phyloP scores from a whole-genome alignment of 2,329 filamentous ascomycete genomes.

The Huntiella bhutanensis region DNA sequence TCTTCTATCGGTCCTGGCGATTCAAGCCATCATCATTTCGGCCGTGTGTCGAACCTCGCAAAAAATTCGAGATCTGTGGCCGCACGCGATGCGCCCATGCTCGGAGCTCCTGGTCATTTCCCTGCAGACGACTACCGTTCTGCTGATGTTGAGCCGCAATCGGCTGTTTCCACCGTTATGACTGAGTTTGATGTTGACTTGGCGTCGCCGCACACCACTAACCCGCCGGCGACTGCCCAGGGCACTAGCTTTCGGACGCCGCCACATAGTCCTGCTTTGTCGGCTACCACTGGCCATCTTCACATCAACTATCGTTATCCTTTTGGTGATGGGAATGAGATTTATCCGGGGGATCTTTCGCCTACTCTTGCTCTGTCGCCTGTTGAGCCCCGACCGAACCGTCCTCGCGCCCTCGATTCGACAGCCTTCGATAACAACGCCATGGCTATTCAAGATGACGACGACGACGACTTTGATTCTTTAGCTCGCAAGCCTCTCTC shows the following conservation, averaged over 20 bases:
- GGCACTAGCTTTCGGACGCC: not conserved
- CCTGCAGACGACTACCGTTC: slow-evolving; percentile 21
- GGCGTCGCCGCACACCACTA: slow-evolving; percentile 1
- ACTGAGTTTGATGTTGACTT: slow-evolving; percentile 51
- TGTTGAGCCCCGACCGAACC: slow-evolving; percentile 3
- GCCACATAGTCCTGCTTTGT: not conserved
- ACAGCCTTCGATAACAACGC: slow-evolving; percentile 11
- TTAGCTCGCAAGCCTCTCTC: not conserved
- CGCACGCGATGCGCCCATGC: slow-evolving; percentile 9
- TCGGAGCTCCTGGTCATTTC: slow-evolving; percentile 41
- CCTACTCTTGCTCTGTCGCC: slow-evolving; percentile 10
- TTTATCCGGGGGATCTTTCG: slow-evolving; percentile 8
- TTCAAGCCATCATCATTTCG: not conserved
- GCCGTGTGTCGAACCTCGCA: not conserved
- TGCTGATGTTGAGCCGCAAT: slow-evolving; percentile 18
- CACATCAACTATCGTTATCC: slow-evolving; percentile 11
- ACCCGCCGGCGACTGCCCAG: slow-evolving; percentile 2
- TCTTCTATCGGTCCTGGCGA: no score
- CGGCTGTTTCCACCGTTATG: slow-evolving; percentile 42
- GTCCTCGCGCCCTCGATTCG: not conserved
- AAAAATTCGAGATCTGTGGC: not conserved
- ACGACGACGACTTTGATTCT: slow-evolving; percentile 18
- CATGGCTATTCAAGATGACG: slow-evolving; percentile 20
- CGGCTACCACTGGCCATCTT: not conserved
- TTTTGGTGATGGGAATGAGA: slow-evolving; percentile 9